Evolutionary conservation across 345 rosid species (phyloP), one percentile per base, ranked within the genome.

Genomic region (Aquilaria yunnanensis): DNA sequence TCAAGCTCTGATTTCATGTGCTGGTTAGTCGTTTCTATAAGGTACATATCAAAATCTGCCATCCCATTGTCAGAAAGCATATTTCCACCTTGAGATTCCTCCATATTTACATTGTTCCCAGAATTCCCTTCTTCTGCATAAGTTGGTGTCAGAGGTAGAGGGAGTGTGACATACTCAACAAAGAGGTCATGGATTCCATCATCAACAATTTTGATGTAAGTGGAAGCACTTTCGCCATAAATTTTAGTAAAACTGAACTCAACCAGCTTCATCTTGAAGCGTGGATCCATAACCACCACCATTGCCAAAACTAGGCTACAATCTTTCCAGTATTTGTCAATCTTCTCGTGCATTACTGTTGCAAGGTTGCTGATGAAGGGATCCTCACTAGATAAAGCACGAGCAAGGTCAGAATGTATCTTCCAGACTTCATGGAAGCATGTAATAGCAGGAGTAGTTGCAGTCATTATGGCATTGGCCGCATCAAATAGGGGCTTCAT

Each of bases 231-330:
- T 57, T 79, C 88, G 41, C 95, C 97, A 32, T 72, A 90, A 29
- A 79, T 62, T 73, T 83, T 79, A 8, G 78, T 60, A 75, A 90
- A 87, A 41, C 87, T 83, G 70, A 80, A 77, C 67, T 87, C 81
- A 23, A 90, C 83, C 32, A 76, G 81, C 70, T 83, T 79, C 97
- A 90, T 76, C 72, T 85, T 90, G 68, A 75, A 82, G 60, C 95
- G 85, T 14, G 97, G 97, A 77, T 90, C 97, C 92, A 90, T 71
- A 62, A 85, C 88, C 47, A 82, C 88, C 5, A 88, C 90, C 64
- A 80, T 63, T 8, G 97, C 92, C 79, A 85, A 67, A 65, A 82
- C 84, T 62, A 87, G 70, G 82, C 76, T 75, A 76, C 89, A 78
- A 55, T 75, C 90, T 72, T 79, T 83, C 90, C 89, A 85, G 79